Evolutionary conservation across 371 early-diverging fungal species (phyloP), one percentile per base, ranked within the genome.

Genomic region (Mortierella sp.): DNA sequence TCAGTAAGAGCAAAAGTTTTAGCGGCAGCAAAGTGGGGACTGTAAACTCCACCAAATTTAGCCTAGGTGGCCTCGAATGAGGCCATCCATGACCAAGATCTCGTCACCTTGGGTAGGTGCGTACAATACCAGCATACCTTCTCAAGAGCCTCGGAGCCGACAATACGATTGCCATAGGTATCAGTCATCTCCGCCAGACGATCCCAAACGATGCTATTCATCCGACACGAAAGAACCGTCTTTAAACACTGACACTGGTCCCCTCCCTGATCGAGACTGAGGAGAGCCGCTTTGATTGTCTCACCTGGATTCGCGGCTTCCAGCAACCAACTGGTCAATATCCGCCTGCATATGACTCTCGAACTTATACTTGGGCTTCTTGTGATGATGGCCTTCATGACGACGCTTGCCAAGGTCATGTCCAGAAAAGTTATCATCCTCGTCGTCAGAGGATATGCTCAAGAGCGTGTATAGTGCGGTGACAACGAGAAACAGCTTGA

Each of bases 121-220:
- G 50, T 19, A 24, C 1, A 49, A 2, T n/a, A 8, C 26, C 21
- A 26, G 24, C 31, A 14, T 54, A 76, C 78, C 70, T 76, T 76
- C 26, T 82, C 83, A 30, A 86, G 74, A 2, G 73, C 81, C 9
- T 58, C 50, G 45, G 83, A 82, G 19, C 74, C 85, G 27, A 76
- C 83, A 61, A 83, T 80, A 48, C 88, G 83, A 69, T 79, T 73
- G 38, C 88, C 88, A 52, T 72, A 87, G 55, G 84, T 64, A 31
- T 87, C 88, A 0, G 86, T 87, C 85, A 86, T 83, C 57, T 87
- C 87, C 0, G 88, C 87, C 78, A 87, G 54, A 19, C 84, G 78
- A 64, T 87, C 86, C 86, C 87, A 86, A 12, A 84, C 84, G 21
- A 82, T 72, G 54, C 80, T 79, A 51, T 26, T n/a, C 26, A 45